These are phyloP conservation scores for Neophaeococcomyces aloes DNA, from an alignment of 2,329 filamentous ascomycete genomes.

Conservation along the genomic window DNA sequence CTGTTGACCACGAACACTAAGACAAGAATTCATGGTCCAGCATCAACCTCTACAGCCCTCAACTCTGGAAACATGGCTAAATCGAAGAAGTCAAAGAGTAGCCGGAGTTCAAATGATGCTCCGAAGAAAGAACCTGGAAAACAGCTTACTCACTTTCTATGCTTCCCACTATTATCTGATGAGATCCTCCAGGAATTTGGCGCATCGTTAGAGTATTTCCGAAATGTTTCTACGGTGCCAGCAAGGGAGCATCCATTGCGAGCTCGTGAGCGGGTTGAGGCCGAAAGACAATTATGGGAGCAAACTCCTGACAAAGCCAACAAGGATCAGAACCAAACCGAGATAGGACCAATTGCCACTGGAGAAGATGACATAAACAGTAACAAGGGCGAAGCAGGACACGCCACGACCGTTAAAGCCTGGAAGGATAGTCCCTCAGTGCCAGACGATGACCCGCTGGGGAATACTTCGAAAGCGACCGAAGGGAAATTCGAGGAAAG, in stretches of 20 bases:
- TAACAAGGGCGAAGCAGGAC: too few species aligned
- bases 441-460: slow-evolving; percentile 28
- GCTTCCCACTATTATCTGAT: slow-evolving; percentile 51
- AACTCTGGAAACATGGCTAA: neutral
- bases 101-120: neutral
- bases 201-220: slow-evolving; percentile 52
- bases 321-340: too few species aligned
- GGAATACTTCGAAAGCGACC: neutral
- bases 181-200: slow-evolving; percentile 55
- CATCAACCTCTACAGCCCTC: neutral
- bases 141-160: slow-evolving; percentile 37
- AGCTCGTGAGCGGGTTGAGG: too few species aligned
- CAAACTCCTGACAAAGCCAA: too few species aligned
- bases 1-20: too few species aligned
- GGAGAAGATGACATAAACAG: too few species aligned
- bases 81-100: neutral
- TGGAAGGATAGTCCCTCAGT: neutral
- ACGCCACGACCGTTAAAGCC: too few species aligned
- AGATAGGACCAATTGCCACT: too few species aligned
- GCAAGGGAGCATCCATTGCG: slow-evolving; percentile 6
- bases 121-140: slow-evolving; percentile 21
- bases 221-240: slow-evolving; percentile 32
- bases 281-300: too few species aligned
- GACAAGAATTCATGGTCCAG: too few species aligned
- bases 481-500: neutral